Evolutionary conservation across 805 yeast species (phyloP).

Genomic region (Barnettozyma botsteinii): DNA sequence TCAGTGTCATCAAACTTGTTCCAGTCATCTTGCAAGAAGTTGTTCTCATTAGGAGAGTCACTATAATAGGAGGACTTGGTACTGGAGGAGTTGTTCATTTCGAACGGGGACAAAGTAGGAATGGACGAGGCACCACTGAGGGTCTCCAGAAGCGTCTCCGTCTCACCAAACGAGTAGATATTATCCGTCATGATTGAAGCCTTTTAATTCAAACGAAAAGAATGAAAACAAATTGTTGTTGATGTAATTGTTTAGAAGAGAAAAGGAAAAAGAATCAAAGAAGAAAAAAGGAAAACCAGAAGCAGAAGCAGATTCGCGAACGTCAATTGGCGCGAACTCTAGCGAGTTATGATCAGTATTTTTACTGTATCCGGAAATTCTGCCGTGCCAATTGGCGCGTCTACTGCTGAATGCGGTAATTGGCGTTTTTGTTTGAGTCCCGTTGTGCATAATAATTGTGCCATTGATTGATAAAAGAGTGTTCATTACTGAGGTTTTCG

Average conservation of each 20-base stretch:
- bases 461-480: not conserved
- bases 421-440: not conserved
- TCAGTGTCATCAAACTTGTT: constrained; percentile 3
- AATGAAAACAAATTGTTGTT: not conserved
- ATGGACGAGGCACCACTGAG: constrained; percentile 18
- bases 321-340: too few species aligned
- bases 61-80: constrained; percentile 20
- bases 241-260: too few species aligned
- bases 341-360: too few species aligned
- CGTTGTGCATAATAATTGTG: not conserved
- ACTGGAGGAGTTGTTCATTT: constrained; percentile 15
- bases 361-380: too few species aligned
- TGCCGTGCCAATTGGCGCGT: too few species aligned
- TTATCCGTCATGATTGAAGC: constrained; percentile 6
- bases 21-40: constrained; percentile 15
- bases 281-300: too few species aligned
- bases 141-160: constrained; percentile 26
- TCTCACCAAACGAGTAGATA: constrained; percentile 24
- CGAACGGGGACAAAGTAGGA: constrained; percentile 22
- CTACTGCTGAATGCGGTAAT: not conserved
- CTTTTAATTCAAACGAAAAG: too few species aligned
- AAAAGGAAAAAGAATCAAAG: too few species aligned
- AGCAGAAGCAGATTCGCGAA: too few species aligned
- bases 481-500: too few species aligned
- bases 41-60: constrained; percentile 18